These are phyloP conservation scores for Gossypium aridum DNA, from an alignment of 441 rosid genomes.

Conservation along the genomic window DNA sequence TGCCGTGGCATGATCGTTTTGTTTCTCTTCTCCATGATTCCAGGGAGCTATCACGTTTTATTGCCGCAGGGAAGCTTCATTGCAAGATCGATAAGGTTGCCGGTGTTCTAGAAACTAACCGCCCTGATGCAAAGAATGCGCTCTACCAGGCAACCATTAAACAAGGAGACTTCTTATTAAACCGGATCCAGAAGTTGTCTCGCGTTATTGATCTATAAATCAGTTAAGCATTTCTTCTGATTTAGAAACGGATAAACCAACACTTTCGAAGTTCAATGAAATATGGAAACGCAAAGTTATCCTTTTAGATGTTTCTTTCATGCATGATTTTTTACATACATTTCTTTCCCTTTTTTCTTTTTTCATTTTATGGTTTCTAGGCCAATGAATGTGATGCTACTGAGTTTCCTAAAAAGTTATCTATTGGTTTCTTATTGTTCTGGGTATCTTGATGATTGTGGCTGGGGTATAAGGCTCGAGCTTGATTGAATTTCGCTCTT, in stretches of 20 bases:
- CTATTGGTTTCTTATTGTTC: background rate
- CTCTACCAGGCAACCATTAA: constrained; percentile 95
- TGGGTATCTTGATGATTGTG: background rate
- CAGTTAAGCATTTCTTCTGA: constrained; percentile 8
- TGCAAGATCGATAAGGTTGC: constrained; percentile 99
- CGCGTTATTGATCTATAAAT: constrained; percentile 89
- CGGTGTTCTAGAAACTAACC: constrained; percentile 94
- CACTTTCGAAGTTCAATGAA: constrained; percentile 1
- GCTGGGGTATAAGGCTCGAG: background rate
- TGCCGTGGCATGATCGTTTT: background rate
- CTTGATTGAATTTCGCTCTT: background rate
- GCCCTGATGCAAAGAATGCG: constrained; percentile 96
- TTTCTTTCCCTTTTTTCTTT: background rate
- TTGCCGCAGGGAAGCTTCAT: constrained; percentile 96
- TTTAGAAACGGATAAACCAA: background rate
- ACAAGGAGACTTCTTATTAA: constrained; percentile 92
- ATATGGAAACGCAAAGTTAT: background rate
- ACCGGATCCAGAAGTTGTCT: constrained; percentile 95
- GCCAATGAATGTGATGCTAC: background rate
- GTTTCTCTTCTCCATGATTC: background rate
- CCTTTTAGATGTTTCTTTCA: background rate
- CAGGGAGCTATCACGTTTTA: constrained; percentile 92
- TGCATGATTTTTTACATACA: background rate
- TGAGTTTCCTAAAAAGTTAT: background rate
- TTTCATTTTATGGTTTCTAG: background rate